phyloP scores from a whole-genome alignment of 148 eudicot genomes.

The Gaultheria prostrata region DNA sequence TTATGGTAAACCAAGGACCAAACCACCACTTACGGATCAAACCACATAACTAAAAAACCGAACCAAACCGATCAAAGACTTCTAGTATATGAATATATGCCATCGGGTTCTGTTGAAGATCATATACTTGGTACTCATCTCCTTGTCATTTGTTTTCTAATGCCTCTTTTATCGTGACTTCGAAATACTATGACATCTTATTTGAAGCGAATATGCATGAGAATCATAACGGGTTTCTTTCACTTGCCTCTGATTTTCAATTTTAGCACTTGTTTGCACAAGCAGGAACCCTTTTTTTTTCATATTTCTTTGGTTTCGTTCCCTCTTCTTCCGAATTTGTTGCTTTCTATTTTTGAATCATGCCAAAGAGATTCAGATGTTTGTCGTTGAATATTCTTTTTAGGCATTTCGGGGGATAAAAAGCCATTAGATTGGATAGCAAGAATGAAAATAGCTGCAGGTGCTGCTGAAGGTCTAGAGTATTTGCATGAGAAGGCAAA shows the following conservation, averaged over 20 bases:
- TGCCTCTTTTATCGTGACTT: neutral
- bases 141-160: neutral
- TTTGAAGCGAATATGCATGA: neutral
- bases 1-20: too few species aligned
- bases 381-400: neutral
- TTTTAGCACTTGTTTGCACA: neutral
- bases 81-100: constrained; percentile 78
- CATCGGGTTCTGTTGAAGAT: constrained; percentile 58
- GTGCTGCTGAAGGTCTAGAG: constrained; percentile 58
- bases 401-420: constrained; percentile 6
- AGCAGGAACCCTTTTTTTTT: neutral
- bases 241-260: neutral
- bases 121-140: constrained; percentile 59
- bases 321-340: too few species aligned
- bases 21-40: too few species aligned
- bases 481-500: constrained; percentile 58
- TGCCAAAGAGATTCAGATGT: neutral
- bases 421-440: constrained; percentile 53
- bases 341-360: neutral
- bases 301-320: too few species aligned
- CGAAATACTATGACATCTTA: neutral
- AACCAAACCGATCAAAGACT: constrained; percentile 91
- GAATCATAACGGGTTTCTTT: neutral
- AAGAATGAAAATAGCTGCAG: constrained; percentile 67
- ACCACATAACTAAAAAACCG: too few species aligned